Base-by-base conservation (phyloP, 192 early-diverging fungal genomes). In the Helicostylum pulchrum region DNA sequence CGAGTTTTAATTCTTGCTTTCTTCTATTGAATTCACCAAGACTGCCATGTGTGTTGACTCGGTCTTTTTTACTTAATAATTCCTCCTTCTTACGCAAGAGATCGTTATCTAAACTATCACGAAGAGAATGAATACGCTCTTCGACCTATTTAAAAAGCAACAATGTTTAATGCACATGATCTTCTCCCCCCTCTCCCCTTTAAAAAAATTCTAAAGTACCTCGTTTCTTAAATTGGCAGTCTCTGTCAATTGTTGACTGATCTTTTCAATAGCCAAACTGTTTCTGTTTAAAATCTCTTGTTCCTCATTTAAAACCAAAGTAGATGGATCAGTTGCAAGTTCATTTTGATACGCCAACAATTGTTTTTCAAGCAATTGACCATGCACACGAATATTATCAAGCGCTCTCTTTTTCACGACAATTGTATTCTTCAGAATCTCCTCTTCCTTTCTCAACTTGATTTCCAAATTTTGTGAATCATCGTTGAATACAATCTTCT, bases 51-150 rank as follows among this genome's bases (percentile, higher is more conserved):
- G 77, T 71, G 4, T 56, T 62, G 0, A 77, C 67, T 42, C 79
- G 73, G 47, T 87, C 83, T 48, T 90, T 78, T 61, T 90, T 83
- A 54, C 69, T 69, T n/a, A 80, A 64, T 36, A 92, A 68, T 46
- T 90, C 92, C 34, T 92, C 84, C 17, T 85, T 71, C 36, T 84
- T 76, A 50, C 88, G 80, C 30, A 78, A 70, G 61, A 97, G 74
- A 31, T 92, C 90, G 15, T 84, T 78, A 0, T 82, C 72, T 34
- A 95, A 73, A 68, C 89, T 86, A 68, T 85, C 87, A 64, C 90
- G 86, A 10, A 95, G 61, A 15, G 85, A 78, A 46, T 84, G 88
- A 44, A 90, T 92, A 7, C 82, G 77, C 10, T 80, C 73, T 61
- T 92, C 92, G 39, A 90, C 68, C 86, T 92, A 79, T 0, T 64